Base-by-base conservation (phyloP, 176 grass and related monocot genomes). In the Ensete glaucum region DNA sequence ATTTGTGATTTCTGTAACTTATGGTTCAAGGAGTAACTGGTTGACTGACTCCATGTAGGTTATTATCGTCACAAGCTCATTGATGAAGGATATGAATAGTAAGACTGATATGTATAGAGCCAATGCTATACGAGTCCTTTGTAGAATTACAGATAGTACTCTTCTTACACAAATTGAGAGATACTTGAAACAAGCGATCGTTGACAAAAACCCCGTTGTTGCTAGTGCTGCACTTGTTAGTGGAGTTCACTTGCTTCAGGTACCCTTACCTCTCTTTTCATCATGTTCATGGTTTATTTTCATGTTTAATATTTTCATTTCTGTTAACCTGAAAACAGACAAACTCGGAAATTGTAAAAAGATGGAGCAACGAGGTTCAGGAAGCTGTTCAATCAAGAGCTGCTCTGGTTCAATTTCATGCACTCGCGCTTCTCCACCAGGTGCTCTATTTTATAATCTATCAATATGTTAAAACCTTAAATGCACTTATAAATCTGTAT, bases 81-180 rank as follows among this genome's bases (percentile, higher is more conserved):
- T 99, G 85, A 99, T 99, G 96, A 99, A 99, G 78, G 96, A 99
- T 80, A 99, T 99, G 91, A 99, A 99, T 74, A 99, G 96, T 82
- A 99, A 95, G 77, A 99, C 79, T 24, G 96, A 99, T 80, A 99
- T 99, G 96, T 99, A 99, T 75, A 73, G 91, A 67, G 96, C 96
- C 0, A 99, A 99, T 65, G 96, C 96, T 68, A 99, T 99, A 71
- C 85, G 96, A 70, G 96, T 99, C 81, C 88, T 99, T 66, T 99
- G 88, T 73, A 89, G 91, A 57, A 99, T 99, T 51, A 99, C 90
- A 56, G 95, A 99, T 77, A 82, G 86, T 20, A 94, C 95, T 34
- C 88, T 99, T 87, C 95, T 99, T 83, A 88, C 95, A 29, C 95
- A 99, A 91, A 94, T 94, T 1, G 95, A 99, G 78, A 87, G 95